These are phyloP conservation scores for Coniella lustricola DNA, from an alignment of 2,329 filamentous ascomycete species.

Conservation along the genomic window DNA sequence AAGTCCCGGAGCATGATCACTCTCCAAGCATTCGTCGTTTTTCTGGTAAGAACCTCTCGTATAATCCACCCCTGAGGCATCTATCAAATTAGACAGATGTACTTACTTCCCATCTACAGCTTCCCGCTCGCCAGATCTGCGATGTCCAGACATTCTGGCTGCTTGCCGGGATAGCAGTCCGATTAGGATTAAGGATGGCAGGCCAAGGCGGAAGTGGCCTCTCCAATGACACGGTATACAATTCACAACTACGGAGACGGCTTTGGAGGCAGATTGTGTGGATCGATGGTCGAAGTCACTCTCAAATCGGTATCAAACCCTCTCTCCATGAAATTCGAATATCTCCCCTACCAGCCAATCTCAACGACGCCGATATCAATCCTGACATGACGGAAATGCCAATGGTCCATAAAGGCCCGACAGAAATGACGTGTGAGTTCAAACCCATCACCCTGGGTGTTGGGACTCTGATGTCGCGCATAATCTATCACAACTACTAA, in stretches of 20 bases:
- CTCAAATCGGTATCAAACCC: constrained; percentile 21
- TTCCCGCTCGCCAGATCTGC: constrained; percentile 13
- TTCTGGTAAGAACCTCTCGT: constrained; percentile 1
- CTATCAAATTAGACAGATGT: background rate
- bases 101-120: constrained; percentile 6
- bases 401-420: constrained; percentile 29
- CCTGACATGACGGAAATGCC: constrained; percentile 25
- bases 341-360: constrained; percentile 14
- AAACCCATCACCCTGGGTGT: background rate
- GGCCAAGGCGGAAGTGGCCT: constrained; percentile 1
- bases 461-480: background rate
- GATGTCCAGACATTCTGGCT: constrained; percentile 16
- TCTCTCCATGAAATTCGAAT: constrained; percentile 20
- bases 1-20: constrained; percentile 13
- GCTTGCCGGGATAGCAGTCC: constrained; percentile 14
- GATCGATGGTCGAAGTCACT: constrained; percentile 15
- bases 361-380: constrained; percentile 23
- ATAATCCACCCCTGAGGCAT: too few relatives aligned
- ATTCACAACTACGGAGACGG: constrained; percentile 31
- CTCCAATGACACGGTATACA: constrained; percentile 10
- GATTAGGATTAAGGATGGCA: constrained; percentile 10
- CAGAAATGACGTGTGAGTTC: constrained; percentile 30
- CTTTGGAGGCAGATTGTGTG: constrained; percentile 20
- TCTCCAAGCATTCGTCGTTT: constrained; percentile 14
- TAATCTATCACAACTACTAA: background rate